These are phyloP conservation scores for Nakazawaea molendinolei DNA, from an alignment of 805 yeast genomes.

Conservation along the genomic window DNA sequence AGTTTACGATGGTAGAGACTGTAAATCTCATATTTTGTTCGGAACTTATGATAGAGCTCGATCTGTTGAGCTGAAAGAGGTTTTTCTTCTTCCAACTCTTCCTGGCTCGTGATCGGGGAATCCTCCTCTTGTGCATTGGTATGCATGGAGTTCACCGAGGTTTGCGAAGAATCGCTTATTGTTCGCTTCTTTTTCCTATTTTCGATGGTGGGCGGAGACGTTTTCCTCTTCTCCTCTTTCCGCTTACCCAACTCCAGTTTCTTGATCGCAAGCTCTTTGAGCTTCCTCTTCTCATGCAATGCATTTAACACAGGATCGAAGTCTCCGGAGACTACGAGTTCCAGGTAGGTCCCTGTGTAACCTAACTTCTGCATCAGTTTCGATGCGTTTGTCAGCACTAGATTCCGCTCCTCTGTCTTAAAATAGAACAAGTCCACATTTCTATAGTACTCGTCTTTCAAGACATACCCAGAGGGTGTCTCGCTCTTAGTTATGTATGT, in stretches of 20 bases:
- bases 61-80: not conserved
- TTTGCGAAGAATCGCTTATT: slow-evolving; percentile 7
- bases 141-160: slow-evolving; percentile 9
- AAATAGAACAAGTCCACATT: slow-evolving; percentile 10
- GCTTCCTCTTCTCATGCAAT: not conserved
- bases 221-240: not conserved
- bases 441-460: slow-evolving; percentile 29
- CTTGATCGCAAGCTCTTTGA: not conserved
- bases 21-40: not conserved
- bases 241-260: not conserved
- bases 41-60: not conserved
- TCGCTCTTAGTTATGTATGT: too few relatives aligned
- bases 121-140: slow-evolving; percentile 1
- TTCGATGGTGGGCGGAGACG: not conserved
- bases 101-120: slow-evolving; percentile 8
- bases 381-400: not conserved
- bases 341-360: too few relatives aligned
- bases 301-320: not conserved
- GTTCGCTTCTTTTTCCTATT: slow-evolving; percentile 9
- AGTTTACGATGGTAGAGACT: not conserved
- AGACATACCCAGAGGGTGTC: too few relatives aligned
- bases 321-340: not conserved
- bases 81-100: slow-evolving; percentile 9
- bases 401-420: not conserved
- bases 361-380: slow-evolving; percentile 1